A percentile compares a stretch with the other conserved stretches of the same genome.
Conservation (phyloP, 2,329 filamentous ascomycete species). For the Cladosporium sp. region DNA sequence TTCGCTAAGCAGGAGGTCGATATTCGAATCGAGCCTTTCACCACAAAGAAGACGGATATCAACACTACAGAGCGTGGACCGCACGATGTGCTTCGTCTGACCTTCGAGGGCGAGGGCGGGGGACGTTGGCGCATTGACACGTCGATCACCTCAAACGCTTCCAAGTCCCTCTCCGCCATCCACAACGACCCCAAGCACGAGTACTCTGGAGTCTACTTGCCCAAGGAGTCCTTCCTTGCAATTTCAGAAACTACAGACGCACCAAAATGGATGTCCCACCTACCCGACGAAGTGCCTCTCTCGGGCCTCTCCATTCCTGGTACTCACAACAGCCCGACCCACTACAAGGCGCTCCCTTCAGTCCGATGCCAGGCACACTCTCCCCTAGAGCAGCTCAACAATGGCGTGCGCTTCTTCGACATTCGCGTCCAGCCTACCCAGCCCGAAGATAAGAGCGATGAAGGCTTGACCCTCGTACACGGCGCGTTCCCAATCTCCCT, state of each 20-base stretch:
- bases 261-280: conserved; percentile 75
- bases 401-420: conserved; percentile 93
- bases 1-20: conserved; percentile 64
- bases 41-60: conserved; percentile 63
- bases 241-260: conserved; percentile 72
- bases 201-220: conserved; percentile 43
- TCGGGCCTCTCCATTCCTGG: conserved; percentile 86
- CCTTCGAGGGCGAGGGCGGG: conserved; percentile 62
- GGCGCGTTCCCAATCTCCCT: conserved; percentile 85
- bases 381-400: conserved; percentile 74
- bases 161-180: conserved; percentile 41
- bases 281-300: conserved; percentile 71
- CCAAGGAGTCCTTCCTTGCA: conserved; percentile 44
- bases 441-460: conserved; percentile 57
- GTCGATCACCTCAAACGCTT: conserved; percentile 54
- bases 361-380: conserved; percentile 88
- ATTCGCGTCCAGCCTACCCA: conserved; percentile 72
- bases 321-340: conserved; percentile 91
- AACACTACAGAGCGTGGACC: conserved; percentile 55
- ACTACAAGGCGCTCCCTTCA: conserved; percentile 79
- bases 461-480: conserved; percentile 80
- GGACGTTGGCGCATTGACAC: conserved; percentile 72
- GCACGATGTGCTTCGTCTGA: conserved; percentile 71
- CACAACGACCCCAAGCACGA: conserved; percentile 41
- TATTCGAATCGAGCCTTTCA: conserved; percentile 68